Base-by-base conservation (phyloP, 2,329 filamentous ascomycete genomes). In the Cladosporium sp. region DNA sequence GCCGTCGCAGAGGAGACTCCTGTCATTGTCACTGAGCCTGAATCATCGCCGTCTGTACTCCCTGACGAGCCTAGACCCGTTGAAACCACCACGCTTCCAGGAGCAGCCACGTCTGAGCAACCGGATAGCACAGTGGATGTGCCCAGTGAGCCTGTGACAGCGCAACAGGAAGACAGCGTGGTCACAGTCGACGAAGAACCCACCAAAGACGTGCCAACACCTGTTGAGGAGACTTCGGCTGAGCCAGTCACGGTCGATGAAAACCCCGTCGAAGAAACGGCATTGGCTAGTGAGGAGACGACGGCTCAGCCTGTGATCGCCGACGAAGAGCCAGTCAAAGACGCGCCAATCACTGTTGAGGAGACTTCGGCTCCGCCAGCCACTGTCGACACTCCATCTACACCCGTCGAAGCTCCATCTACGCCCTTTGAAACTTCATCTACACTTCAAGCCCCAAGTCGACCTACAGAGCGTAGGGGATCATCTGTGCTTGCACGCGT, bases 401-500 rank as follows among this genome's bases (percentile, higher is more conserved):
- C 52, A 55, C 52, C 28, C 6, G 40, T 46, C n/a, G 40, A 46
- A 55, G 29, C 52, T 18, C 52, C 52, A 21, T 31, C 28, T 7
- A 55, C 52, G 2, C 52, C 52, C 3, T n/a, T 55, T 21, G 52
- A 55, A 14, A 21, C 18, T 21, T 4, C 52, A 14, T 55, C 61
- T 1, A 56, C 61, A 14, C 61, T 63, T 18, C 16, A 46, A 56
- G 61, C 61, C 10, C 61, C 61, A 1, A 11, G 37, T 18, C 21
- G 46, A 33, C 40, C 37, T 46, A 29, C 59, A 7, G 66, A 69
- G 33, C 64, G 69, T n/a, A 66, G 68, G 33, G 66, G 66, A 16
- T 70, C 68, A 10, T 66, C 64, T 57, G 68, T 72, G 1, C 63
- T 68, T 26, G 69, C 61, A 21, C 57, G 70, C 50, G 67, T 72